Evolutionary conservation across 83 land plant genomes (phyloP), one percentile per base, ranked within the genome.

Genomic region (Larix sibirica): DNA sequence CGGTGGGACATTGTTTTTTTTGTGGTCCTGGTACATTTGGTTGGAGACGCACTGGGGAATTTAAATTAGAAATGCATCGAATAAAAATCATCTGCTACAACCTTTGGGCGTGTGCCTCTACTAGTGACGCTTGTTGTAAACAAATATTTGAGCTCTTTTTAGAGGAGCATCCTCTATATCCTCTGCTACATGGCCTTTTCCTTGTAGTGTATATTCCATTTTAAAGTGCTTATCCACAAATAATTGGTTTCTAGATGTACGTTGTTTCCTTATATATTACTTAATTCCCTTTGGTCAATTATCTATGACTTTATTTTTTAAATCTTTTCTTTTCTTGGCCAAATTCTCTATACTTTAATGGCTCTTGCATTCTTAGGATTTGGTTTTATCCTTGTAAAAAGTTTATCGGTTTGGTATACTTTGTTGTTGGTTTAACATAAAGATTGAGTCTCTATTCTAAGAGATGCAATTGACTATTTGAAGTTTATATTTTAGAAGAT

Each of bases 391-490:
- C 42, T n/a, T 10, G 23, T 5, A 3, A 71, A 71, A 71, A 42
- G 42, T 21, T 21, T 8, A 1, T 40, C 54, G 9, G 9, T 1
- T 47, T 9, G 1, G 54, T 47, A 20, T 40, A 13, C 40, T 71
- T 54, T 71, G 42, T 18, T 71, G 12, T 47, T 71, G 50, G n/a
- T 42, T 71, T 71, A 10, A 38, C 85, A 94, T 95, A 94, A 92
- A 95, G 96, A 94, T 80, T 86, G 96, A 70, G 95, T 93, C 81
- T 94, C 96, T 63, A 94, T 92, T 71, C 89, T 94, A 24, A 93
- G 95, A 44, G 96, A 94, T 86, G 96, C 96, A 42, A 92, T 94
- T 60, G 96, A 94, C 63, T 94, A 94, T 85, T 80, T 94, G 89
- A 94, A 92, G 83, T 95, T 91, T 87, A 91, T 94, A 14, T 83